Percentiles rank a stretch among this genome's conserved stretches.
Conservation (phyloP, 768 basidiomycete genomes). For the Boletellus ananiceps region DNA sequence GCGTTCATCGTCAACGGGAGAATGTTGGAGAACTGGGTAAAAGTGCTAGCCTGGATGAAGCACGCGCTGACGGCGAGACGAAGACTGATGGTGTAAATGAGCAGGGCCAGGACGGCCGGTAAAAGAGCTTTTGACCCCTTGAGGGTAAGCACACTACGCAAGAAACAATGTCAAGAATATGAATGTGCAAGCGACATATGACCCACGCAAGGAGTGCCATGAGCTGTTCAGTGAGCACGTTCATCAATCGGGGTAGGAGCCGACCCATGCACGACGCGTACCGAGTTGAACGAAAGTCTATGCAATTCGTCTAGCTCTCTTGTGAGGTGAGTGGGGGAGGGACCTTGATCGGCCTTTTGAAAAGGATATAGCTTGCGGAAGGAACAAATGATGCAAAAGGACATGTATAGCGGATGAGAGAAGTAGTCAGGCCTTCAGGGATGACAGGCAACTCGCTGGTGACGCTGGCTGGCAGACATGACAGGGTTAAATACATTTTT, state of each 20-base stretch:
- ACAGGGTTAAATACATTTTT: constrained; percentile 15
- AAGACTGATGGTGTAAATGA: constrained; percentile 24
- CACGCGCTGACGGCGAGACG: constrained; percentile 8
- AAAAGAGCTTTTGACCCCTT: constrained; percentile 6
- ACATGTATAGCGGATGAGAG: background rate
- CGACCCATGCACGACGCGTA: background rate
- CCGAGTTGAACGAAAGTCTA: constrained; percentile 15
- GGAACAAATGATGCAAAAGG: background rate
- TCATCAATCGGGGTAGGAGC: background rate
- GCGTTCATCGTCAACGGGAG: background rate
- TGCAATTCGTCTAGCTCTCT: constrained; percentile 10
- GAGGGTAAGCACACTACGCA: constrained; percentile 8
- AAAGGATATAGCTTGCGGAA: background rate
- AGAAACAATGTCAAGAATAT: background rate
- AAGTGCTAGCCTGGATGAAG: constrained; percentile 6
- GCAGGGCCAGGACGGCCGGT: constrained; percentile 10
- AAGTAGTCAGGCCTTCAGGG: background rate
- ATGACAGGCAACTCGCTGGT: constrained; percentile 12
- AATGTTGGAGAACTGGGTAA: background rate
- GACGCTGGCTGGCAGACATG: constrained; percentile 4
- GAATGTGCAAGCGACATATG: background rate
- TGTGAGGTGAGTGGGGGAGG: background rate
- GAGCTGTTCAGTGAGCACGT: constrained; percentile 7
- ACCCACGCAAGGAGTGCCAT: constrained; percentile 15
- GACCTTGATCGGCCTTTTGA: background rate